phyloP scores from a whole-genome alignment of 164 flowering plant genomes.

The Aristolochia contorta region DNA sequence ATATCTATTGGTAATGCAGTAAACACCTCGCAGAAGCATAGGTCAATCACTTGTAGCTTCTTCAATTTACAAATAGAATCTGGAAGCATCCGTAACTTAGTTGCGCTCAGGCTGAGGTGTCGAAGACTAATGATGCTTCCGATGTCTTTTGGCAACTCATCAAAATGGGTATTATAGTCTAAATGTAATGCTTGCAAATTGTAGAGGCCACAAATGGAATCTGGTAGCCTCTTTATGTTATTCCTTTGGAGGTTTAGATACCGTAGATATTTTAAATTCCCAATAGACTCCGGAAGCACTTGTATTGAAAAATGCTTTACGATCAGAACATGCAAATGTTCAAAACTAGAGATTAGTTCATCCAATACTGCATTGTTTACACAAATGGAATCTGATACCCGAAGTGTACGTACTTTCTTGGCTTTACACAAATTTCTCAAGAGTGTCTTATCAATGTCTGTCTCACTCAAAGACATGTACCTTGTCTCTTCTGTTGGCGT shows the following conservation, averaged over 20 bases:
- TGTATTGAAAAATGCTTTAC: not conserved
- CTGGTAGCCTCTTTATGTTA: no score
- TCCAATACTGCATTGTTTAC: no score
- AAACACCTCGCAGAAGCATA: no score
- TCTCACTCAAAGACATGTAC: no score
- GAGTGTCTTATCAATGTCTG: no score
- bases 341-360: not conserved
- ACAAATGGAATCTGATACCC: no score
- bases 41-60: no score
- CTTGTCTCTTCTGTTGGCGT: no score
- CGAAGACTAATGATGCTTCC: not conserved
- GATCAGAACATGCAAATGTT: constrained; percentile 2
- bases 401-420: not conserved
- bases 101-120: not conserved
- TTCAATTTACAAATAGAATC: no score
- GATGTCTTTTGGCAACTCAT: not conserved
- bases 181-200: not conserved
- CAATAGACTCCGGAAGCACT: constrained; percentile 6
- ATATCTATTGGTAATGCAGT: no score
- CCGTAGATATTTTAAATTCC: constrained; percentile 5
- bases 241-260: constrained; percentile 1
- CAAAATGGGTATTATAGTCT: not conserved
- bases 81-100: not conserved
- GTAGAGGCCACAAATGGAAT: no score
- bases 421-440: no score